Base-by-base conservation (phyloP, 257 asterid species). In the Mentha longifolia region DNA sequence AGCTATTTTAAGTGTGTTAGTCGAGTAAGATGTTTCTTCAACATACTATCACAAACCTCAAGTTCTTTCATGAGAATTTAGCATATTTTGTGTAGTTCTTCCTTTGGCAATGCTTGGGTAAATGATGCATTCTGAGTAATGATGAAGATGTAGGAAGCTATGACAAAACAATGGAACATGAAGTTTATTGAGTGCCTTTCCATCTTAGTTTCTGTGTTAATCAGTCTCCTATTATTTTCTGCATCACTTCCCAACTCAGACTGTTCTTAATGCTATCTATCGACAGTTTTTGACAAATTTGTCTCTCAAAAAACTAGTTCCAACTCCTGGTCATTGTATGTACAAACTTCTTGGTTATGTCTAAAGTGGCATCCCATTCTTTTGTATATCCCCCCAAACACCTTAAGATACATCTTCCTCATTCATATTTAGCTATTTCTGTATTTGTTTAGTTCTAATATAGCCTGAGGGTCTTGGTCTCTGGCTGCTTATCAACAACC, bases 191-290 rank as follows among this genome's bases (percentile, higher is more conserved):
- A 69, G 65, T 42, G 43, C 14, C 22, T 25, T 25, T 30, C 10
- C 49, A 13, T 25, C 25, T 31, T 58, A 30, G 45, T 31, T 58
- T 58, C 14, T 58, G 14, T 43, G 7, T 57, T 43, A 3, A 25
- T 65, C 16, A 54, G 4, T 72, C 37, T 56, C 57, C 33, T 25
- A 28, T 16, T 31, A 9, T 45, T n/a, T 9, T 19, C 9, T 3
- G 41, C 46, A 39, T 52, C 60, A 30, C 41, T 47, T 65, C 73
- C 52, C n/a, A 4, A 11, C 3, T 8, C 13, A 42, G 37, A 73
- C 51, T 45, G 30, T 28, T 63, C 80, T 13, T 85, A 91, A 9
- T 87, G 51, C 66, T 47, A 58, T 30, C 17, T 14, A 12, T 39
- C n/a, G 20, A 15, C 58, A 28, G 17, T 55, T 43, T 64, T 19